Conservation (phyloP, 176 grass and related monocot genomes). For the Musa itinerans region DNA sequence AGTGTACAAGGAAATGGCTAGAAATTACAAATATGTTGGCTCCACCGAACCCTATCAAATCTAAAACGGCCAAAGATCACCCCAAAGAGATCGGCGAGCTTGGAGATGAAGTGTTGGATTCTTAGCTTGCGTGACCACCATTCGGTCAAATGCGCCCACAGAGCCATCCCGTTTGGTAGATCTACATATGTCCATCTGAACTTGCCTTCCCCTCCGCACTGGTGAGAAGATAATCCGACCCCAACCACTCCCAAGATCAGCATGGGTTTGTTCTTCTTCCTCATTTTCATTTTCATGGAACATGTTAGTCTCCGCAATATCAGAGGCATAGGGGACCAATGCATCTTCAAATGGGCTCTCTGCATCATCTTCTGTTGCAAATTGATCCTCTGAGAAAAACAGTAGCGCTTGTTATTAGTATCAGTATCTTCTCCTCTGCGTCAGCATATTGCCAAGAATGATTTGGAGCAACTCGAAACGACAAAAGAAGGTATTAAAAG, state of each 20-base stretch:
- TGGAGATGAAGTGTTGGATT: conserved; percentile 72
- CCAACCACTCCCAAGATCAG: conserved; percentile 76
- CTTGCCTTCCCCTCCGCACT: conserved; percentile 63
- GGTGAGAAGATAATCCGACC: conserved; percentile 79
- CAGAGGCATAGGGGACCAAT: conserved; percentile 63
- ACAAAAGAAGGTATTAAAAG: neutral
- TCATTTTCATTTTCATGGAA: conserved; percentile 47
- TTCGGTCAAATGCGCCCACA: conserved; percentile 19
- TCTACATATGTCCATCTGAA: conserved; percentile 48
- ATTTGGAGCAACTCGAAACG: neutral
- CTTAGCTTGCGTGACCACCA: conserved; percentile 77
- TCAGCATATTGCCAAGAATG: neutral
- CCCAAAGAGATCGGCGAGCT: conserved; percentile 84
- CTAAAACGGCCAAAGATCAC: conserved; percentile 94
- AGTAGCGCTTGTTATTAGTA: neutral
- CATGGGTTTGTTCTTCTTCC: conserved; percentile 41
- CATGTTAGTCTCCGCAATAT: conserved; percentile 51
- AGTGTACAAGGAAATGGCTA: neutral
- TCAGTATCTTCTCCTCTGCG: neutral
- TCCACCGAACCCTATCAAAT: neutral
- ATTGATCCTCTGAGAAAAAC: conserved; percentile 58
- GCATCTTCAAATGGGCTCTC: conserved; percentile 38
- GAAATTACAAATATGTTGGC: neutral
- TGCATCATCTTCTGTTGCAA: conserved; percentile 51
- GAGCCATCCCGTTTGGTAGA: no score